phyloP scores from a whole-genome alignment of 192 early-diverging fungal species.

The Coemansia sp. region DNA sequence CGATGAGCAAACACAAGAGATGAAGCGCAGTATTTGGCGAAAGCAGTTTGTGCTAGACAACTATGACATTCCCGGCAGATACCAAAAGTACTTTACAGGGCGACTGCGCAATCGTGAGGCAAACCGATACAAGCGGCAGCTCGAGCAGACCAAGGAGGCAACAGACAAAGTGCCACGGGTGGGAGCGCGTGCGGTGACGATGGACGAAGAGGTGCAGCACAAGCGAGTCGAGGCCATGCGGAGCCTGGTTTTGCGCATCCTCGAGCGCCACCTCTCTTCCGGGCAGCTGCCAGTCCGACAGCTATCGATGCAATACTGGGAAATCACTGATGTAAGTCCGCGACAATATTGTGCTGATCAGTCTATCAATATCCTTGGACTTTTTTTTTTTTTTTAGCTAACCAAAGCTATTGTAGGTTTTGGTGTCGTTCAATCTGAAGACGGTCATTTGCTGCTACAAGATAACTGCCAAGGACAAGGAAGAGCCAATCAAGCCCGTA shows the following conservation, averaged over 20 bases:
- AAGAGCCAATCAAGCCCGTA: slow-evolving; percentile 9
- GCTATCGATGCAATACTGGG: slow-evolving; percentile 51
- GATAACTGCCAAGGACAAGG: slow-evolving; percentile 24
- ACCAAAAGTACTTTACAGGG: slow-evolving; percentile 49
- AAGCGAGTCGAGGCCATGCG: slow-evolving; percentile 28
- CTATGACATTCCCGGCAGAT: slow-evolving; percentile 47
- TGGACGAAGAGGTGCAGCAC: slow-evolving; percentile 28
- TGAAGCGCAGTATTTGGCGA: slow-evolving; percentile 32
- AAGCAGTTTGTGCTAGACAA: slow-evolving; percentile 45
- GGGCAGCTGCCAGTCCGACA: slow-evolving; percentile 34
- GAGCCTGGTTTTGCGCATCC: slow-evolving; percentile 40
- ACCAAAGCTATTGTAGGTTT: slow-evolving; percentile 19
- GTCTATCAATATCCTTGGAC: too few relatives aligned
- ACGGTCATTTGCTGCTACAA: slow-evolving; percentile 43
- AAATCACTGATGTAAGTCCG: slow-evolving; percentile 41
- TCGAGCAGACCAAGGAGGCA: slow-evolving; percentile 7
- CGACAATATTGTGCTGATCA: background rate
- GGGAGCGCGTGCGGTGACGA: slow-evolving; percentile 18
- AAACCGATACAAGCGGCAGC: slow-evolving; percentile 22
- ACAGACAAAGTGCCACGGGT: slow-evolving; percentile 22
- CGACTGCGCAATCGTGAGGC: slow-evolving; percentile 49
- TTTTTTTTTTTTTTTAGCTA: background rate
- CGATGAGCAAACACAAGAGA: slow-evolving; percentile 2
- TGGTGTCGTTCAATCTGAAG: slow-evolving; percentile 43
- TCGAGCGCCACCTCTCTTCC: slow-evolving; percentile 36